These are phyloP conservation scores for Astragalus glycyphyllos DNA, from an alignment of 306 rosid genomes.

Conservation along the genomic window DNA sequence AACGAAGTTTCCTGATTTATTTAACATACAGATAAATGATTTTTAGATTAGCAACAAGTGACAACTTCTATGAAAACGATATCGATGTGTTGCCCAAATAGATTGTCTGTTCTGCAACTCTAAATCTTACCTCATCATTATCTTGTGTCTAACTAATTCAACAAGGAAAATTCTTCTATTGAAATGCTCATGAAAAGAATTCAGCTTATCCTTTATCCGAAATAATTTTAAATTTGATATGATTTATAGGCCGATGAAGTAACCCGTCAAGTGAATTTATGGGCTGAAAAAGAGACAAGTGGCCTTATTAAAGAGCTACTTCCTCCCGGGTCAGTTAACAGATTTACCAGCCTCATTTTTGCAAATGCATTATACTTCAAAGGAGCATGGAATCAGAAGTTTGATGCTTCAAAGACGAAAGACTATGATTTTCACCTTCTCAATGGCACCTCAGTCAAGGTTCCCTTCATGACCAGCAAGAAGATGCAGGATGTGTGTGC, in stretches of 20 bases:
- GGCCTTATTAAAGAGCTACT: conserved; percentile 74
- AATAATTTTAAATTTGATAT: conserved; percentile 23
- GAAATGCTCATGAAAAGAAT: not conserved
- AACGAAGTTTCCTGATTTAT: not conserved
- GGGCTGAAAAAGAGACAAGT: conserved; percentile 76
- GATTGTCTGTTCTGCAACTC: conserved; percentile 6
- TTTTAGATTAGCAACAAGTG: conserved; percentile 4
- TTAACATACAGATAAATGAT: conserved; percentile 4
- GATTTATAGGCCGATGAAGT: conserved; percentile 66
- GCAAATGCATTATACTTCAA: conserved; percentile 85
- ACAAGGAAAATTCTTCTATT: not conserved
- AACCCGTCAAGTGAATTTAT: conserved; percentile 64
- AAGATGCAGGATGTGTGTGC: conserved; percentile 52
- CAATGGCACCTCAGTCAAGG: conserved; percentile 61
- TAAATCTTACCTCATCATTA: not conserved
- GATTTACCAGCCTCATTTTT: conserved; percentile 60
- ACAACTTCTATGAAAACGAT: not conserved
- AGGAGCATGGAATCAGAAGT: conserved; percentile 73
- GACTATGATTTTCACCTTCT: conserved; percentile 67
- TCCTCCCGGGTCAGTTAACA: conserved; percentile 62
- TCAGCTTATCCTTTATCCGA: not conserved
- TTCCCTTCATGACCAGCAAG: conserved; percentile 76
- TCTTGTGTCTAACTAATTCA: not conserved
- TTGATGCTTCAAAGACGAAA: conserved; percentile 63
- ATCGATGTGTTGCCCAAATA: too few relatives aligned